phyloP scores from a whole-genome alignment of 495 filamentous ascomycete species.

The Penicillium roqueforti region DNA sequence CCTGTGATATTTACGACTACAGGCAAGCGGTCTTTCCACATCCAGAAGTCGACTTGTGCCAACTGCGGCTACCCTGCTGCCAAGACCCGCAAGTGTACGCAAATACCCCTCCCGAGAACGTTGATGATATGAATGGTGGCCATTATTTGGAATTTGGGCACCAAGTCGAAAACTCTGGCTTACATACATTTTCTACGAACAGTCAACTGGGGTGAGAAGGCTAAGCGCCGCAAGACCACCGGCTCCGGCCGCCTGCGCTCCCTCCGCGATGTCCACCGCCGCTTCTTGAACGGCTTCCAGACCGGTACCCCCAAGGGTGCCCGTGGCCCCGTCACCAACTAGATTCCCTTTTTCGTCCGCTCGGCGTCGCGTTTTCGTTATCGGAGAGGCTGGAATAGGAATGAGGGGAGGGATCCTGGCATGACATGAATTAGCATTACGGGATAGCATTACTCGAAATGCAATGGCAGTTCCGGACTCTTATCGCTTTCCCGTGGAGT shows the following conservation, averaged over 20 bases:
- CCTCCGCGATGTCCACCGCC: constrained; percentile 82
- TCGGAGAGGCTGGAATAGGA: constrained; percentile 43
- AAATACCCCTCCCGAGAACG: constrained; percentile 22
- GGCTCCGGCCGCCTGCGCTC: constrained; percentile 90
- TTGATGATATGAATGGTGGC: constrained; percentile 13
- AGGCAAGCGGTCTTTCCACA: constrained; percentile 95
- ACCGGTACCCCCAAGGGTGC: constrained; percentile 82
- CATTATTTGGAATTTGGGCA: constrained; percentile 7
- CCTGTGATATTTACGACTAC: constrained; percentile 30
- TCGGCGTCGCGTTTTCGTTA: constrained; percentile 46
- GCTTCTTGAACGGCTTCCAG: constrained; percentile 96
- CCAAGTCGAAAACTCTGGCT: constrained; percentile 22
- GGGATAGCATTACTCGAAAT: constrained; percentile 35
- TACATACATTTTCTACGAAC: constrained; percentile 31
- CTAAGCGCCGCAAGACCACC: constrained; percentile 98
- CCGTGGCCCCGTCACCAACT: constrained; percentile 56
- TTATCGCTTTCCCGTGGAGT: constrained; percentile 40
- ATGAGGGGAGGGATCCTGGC: constrained; percentile 36
- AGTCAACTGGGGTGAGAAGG: constrained; percentile 99
- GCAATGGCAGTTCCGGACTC: constrained; percentile 40
- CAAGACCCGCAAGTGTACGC: constrained; percentile 98
- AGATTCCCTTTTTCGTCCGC: constrained; percentile 33
- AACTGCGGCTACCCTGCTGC: constrained; percentile 97
- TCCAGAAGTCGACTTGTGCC: constrained; percentile 98
- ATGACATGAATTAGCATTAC: constrained; percentile 44